Conservation (phyloP, 1,284 basidiomycete genomes). For the Hymenochaete sp. region DNA sequence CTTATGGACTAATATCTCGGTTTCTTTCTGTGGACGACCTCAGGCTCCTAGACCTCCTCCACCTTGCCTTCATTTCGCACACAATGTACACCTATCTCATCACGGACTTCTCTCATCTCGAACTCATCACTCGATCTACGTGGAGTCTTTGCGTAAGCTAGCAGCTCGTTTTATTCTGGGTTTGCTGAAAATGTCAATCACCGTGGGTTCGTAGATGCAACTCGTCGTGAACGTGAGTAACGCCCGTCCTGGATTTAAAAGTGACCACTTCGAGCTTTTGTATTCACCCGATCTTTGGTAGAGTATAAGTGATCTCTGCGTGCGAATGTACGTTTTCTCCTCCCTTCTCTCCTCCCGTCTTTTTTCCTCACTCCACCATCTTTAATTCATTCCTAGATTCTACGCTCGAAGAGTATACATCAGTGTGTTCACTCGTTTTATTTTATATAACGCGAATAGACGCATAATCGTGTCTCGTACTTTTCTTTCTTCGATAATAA, state of each 20-base stretch:
- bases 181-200: neutral
- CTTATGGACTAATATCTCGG: neutral
- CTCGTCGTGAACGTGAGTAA: no score
- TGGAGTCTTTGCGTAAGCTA: slow-evolving; percentile 13
- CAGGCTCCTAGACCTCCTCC: slow-evolving; percentile 14
- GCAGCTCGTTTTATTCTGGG: neutral
- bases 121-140: slow-evolving; percentile 4
- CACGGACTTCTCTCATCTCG: slow-evolving; percentile 10
- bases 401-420: slow-evolving; percentile 10
- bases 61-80: slow-evolving; percentile 14
- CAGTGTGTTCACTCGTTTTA: neutral
- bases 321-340: neutral
- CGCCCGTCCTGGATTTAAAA: no score
- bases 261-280: no score
- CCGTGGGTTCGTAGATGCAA: neutral
- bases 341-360: neutral
- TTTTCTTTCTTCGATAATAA: neutral
- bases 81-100: slow-evolving; percentile 11
- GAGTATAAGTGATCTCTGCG: neutral
- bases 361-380: neutral
- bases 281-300: no score
- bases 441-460: neutral
- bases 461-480: neutral
- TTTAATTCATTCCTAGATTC: neutral
- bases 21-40: neutral